Conservation (phyloP, 2,329 filamentous ascomycete genomes). For the Epicoccum sorghinum region DNA sequence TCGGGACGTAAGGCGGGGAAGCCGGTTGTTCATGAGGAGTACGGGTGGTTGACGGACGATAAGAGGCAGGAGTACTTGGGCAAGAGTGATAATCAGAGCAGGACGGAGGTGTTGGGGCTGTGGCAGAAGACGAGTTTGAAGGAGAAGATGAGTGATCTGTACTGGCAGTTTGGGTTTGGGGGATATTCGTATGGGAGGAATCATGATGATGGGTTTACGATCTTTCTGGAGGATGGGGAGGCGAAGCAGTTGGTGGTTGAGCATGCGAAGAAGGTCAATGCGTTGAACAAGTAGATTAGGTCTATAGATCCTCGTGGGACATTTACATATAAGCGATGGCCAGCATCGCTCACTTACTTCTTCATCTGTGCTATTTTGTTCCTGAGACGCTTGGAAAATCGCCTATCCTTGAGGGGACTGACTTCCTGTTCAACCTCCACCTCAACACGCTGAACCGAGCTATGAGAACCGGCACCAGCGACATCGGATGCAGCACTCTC, state of each 20-base stretch:
- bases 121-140: slow-evolving; percentile 59
- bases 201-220: slow-evolving; percentile 63
- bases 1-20: slow-evolving; percentile 53
- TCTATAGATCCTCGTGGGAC: background rate
- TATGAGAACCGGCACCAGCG: too few species aligned
- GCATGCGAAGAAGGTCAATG: slow-evolving; percentile 31
- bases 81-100: slow-evolving; percentile 51
- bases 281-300: slow-evolving; percentile 19
- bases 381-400: too few species aligned
- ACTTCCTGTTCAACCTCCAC: too few species aligned
- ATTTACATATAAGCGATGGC: too few species aligned
- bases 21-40: slow-evolving; percentile 63
- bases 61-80: slow-evolving; percentile 55
- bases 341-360: too few species aligned
- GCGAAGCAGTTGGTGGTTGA: slow-evolving; percentile 28
- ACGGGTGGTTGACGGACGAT: slow-evolving; percentile 60
- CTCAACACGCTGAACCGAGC: too few species aligned
- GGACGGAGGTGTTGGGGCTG: slow-evolving; percentile 53
- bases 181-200: slow-evolving; percentile 61
- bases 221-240: slow-evolving; percentile 55
- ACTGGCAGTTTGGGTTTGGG: slow-evolving; percentile 62
- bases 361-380: too few species aligned
- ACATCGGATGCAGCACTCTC: too few species aligned
- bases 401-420: too few species aligned
- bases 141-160: slow-evolving; percentile 60